Conservation (phyloP, 1,284 basidiomycete genomes). For the Rhodotorula sp. region DNA sequence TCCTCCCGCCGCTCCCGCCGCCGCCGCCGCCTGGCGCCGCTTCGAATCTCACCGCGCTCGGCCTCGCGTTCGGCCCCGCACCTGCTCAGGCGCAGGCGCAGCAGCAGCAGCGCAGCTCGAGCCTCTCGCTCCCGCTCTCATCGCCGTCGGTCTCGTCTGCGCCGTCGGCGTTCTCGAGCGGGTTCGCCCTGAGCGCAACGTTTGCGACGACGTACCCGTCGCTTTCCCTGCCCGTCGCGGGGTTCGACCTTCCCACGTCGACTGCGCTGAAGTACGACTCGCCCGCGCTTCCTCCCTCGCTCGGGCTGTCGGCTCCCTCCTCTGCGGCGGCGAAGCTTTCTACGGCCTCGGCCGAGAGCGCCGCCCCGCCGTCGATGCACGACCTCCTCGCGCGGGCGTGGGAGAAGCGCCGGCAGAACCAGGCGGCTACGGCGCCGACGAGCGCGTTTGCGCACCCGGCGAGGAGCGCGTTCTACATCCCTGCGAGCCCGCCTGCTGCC, state of each 20-base stretch:
- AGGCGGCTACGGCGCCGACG: neutral
- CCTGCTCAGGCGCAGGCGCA: neutral
- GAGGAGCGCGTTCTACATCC: conserved; percentile 28
- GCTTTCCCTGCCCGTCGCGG: conserved; percentile 16
- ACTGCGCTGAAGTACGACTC: conserved; percentile 14
- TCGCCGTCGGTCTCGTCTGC: neutral
- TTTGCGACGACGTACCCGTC: conserved; percentile 29
- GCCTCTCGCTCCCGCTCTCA: neutral
- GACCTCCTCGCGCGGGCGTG: conserved; percentile 31
- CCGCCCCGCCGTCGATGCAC: conserved; percentile 4
- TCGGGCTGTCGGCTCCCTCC: neutral
- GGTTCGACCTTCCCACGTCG: conserved; percentile 13
- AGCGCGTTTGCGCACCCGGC: conserved; percentile 4
- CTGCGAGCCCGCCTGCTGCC: conserved; percentile 5
- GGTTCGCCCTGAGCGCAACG: conserved; percentile 13
- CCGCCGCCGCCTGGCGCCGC: neutral
- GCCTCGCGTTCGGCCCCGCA: conserved; percentile 17
- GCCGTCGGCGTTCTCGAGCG: conserved; percentile 1
- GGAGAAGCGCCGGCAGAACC: conserved; percentile 17
- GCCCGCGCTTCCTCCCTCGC: neutral
- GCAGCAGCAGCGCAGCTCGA: neutral
- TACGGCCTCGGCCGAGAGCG: neutral
- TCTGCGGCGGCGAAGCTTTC: neutral
- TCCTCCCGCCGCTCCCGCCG: neutral
- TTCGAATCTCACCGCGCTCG: conserved; percentile 8